phyloP scores from a whole-genome alignment of 2,329 filamentous ascomycete genomes.

The Cytospora piceae region DNA sequence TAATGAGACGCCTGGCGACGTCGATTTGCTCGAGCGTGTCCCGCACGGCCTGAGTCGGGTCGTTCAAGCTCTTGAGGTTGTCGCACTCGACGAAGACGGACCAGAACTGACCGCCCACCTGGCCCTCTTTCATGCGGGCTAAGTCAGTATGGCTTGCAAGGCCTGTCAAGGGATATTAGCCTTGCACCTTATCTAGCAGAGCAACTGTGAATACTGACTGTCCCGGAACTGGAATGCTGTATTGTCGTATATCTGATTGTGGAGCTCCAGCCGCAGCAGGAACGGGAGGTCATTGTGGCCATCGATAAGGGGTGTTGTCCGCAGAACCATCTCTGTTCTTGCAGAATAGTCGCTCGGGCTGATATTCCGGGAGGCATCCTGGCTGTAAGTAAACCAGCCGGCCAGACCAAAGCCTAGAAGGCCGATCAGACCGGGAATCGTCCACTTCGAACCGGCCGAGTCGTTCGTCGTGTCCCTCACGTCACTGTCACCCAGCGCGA shows the following conservation, averaged over 20 bases:
- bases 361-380: neutral
- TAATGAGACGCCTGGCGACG: slow-evolving; percentile 10
- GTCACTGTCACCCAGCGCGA: neutral
- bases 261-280: slow-evolving; percentile 38
- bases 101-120: slow-evolving; percentile 41
- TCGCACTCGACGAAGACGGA: slow-evolving; percentile 20
- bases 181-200: neutral
- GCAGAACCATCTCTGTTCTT: slow-evolving; percentile 28
- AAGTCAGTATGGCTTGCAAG: slow-evolving; percentile 37
- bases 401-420: slow-evolving; percentile 1
- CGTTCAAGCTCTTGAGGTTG: slow-evolving; percentile 6
- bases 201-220: neutral
- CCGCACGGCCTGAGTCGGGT: slow-evolving; percentile 10
- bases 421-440: neutral
- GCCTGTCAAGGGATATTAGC: neutral
- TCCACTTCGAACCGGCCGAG: neutral
- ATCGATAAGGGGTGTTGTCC: slow-evolving; percentile 36
- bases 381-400: neutral
- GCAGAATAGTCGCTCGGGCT: slow-evolving; percentile 23
- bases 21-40: slow-evolving; percentile 20
- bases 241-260: slow-evolving; percentile 36
- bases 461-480: too few relatives aligned
- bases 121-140: slow-evolving; percentile 36
- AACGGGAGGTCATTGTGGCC: slow-evolving; percentile 41
- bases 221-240: slow-evolving; percentile 20